These are phyloP conservation scores for Gossypium lobatum DNA, from an alignment of 441 rosid genomes.

Conservation along the genomic window DNA sequence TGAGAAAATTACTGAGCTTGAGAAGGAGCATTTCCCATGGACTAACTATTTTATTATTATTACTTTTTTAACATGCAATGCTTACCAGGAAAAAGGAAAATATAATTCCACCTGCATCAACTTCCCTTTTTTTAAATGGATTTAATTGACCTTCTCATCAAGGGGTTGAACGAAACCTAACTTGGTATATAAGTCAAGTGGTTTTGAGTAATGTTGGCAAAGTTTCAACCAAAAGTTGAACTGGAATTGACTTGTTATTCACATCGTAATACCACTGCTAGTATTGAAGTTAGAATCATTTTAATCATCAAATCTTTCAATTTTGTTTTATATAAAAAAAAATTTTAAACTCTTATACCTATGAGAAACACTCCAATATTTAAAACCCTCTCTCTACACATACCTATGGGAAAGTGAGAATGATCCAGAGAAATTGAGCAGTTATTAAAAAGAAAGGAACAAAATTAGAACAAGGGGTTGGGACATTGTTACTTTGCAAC, in stretches of 20 bases:
- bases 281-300: not conserved
- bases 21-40: no score
- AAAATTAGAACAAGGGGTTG: not conserved
- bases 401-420: not conserved
- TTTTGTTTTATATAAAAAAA: not conserved
- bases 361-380: not conserved
- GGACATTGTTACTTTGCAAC: constrained; percentile 8
- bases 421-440: constrained; percentile 2
- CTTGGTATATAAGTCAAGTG: no score
- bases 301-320: not conserved
- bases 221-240: no score
- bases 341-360: not conserved
- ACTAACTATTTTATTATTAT: no score
- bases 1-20: no score
- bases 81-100: no score
- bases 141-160: no score
- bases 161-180: no score
- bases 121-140: no score
- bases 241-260: not conserved
- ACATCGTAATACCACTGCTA: not conserved
- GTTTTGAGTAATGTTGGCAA: no score
- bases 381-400: not conserved
- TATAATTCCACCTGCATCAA: no score
- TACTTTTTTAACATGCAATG: no score
- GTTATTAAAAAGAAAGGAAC: not conserved